Evolutionary conservation across 371 early-diverging fungal species (phyloP), one percentile per base, ranked within the genome.

Genomic region (Haplosporangium sp.): DNA sequence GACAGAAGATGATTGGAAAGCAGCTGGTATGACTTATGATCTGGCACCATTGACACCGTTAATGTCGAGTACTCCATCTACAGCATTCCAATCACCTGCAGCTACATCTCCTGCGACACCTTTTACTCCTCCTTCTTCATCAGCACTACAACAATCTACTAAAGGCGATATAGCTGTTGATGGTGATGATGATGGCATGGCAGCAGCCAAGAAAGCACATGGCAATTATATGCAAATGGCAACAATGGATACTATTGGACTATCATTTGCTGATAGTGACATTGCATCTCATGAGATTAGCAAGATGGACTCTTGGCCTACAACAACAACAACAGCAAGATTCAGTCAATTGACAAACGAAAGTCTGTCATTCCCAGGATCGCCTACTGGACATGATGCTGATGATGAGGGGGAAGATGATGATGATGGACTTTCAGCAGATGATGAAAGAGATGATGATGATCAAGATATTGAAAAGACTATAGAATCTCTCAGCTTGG

Each of bases 1-100:
- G 38, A 79, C 81, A 11, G 81, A 79, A 34, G 81, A 79, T 7
- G 71, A 65, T 39, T 79, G 81, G 81, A 74, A 58, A 40, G 74
- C 81, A 7, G 71, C 81, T 8, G 81, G 74, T 15, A 74, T 79
- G 74, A 39, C 61, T 0, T 53, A 47, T 13, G 68, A 63, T 3
- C 15, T 58, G 7, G 40, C 57, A 20, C 34, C 58, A 4, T 55
- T 45, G 11, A 13, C 19, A 27, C 27, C 61, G 17, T 6, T 35
- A 27, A 61, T 42, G 27, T 17, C 40, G 39, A 38, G 59, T 38
- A 59, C 59, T 6, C 7, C 47, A n/a, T 40, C 40, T n/a, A 19
- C 60, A 42, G n/a, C 45, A 53, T 50, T 42, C 9, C 17, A 8
- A 57, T 38, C 60, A 44, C 44, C 61, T 5, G 17, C 15, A 15